A percentile compares a stretch with the other conserved stretches of the same genome.
phyloP scores from a whole-genome alignment of 176 grass and related monocot species.

The Neostapfia colusana region DNA sequence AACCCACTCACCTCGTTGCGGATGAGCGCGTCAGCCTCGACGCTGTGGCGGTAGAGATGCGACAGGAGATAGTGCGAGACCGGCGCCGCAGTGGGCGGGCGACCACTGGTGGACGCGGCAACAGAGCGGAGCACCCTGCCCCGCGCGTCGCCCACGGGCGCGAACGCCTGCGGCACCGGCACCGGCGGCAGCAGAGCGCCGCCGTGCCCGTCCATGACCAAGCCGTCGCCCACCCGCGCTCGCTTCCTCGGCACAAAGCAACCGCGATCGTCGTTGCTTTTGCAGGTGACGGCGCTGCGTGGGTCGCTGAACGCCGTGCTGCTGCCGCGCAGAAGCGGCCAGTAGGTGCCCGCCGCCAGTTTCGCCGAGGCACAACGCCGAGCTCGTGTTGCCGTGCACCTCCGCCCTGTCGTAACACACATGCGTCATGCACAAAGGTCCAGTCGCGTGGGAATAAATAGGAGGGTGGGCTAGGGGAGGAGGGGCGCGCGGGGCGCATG shows the following conservation, averaged over 20 bases:
- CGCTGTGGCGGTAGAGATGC: slow-evolving; percentile 49
- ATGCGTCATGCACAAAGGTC: neutral
- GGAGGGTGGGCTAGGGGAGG: neutral
- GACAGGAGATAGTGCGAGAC: slow-evolving; percentile 34
- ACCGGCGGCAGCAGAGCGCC: neutral
- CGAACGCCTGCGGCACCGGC: slow-evolving; percentile 15
- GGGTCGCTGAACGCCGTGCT: slow-evolving; percentile 39
- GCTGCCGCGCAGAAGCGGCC: slow-evolving; percentile 1
- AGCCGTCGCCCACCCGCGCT: slow-evolving; percentile 8
- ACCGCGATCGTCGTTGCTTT: neutral
- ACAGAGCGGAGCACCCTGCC: slow-evolving; percentile 17
- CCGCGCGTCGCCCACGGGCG: neutral
- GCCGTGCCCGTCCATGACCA: slow-evolving; percentile 11
- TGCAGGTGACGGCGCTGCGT: slow-evolving; percentile 43
- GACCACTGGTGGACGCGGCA: slow-evolving; percentile 42
- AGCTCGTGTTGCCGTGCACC: neutral
- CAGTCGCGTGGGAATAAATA: neutral
- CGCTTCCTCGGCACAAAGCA: slow-evolving; percentile 31
- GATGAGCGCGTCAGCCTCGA: slow-evolving; percentile 59
- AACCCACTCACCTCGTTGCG: slow-evolving; percentile 45
- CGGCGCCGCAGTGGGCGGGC: neutral
- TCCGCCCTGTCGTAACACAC: neutral
- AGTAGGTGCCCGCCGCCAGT: neutral
- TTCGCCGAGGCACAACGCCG: slow-evolving; percentile 21
- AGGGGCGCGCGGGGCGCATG: slow-evolving; percentile 24